phyloP scores from a whole-genome alignment of 129 eudicot genomes.

The Artemisia tridentata region DNA sequence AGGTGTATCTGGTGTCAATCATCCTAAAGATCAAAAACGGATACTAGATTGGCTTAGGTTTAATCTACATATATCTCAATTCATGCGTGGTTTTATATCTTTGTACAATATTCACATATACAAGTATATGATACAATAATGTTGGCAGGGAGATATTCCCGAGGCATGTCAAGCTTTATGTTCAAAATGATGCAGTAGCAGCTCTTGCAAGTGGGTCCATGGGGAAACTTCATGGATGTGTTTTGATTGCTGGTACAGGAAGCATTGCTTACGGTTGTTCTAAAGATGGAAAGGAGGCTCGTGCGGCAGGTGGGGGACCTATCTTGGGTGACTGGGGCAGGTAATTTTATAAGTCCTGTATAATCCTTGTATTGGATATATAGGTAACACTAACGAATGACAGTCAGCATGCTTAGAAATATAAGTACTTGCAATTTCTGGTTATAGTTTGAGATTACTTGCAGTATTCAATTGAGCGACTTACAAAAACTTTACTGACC shows the following conservation, averaged over 20 bases:
- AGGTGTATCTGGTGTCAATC: constrained; percentile 87
- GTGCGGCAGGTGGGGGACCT: constrained; percentile 93
- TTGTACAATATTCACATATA: no score
- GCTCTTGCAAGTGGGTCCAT: constrained; percentile 94
- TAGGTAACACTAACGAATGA: no score
- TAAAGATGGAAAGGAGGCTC: constrained; percentile 85
- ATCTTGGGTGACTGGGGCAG: constrained; percentile 98
- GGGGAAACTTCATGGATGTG: constrained; percentile 97
- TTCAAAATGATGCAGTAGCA: constrained; percentile 83
- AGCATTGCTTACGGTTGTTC: constrained; percentile 85
- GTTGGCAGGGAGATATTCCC: constrained; percentile 60
- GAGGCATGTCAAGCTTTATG: constrained; percentile 57
- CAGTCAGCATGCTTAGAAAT: neutral
- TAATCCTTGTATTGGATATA: no score
- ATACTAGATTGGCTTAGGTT: constrained; percentile 79
- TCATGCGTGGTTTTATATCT: neutral
- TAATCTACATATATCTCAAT: neutral
- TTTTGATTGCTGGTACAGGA: constrained; percentile 88
- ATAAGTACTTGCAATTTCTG: neutral
- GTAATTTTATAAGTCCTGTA: constrained; percentile 24
- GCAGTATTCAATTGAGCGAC: neutral
- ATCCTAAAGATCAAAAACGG: constrained; percentile 70
- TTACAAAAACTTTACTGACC: neutral
- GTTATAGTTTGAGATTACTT: neutral
- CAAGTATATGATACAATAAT: constrained; percentile 1